Base-by-base conservation (phyloP, 78 protist genomes). In the Chrysochromulina tobinii region DNA sequence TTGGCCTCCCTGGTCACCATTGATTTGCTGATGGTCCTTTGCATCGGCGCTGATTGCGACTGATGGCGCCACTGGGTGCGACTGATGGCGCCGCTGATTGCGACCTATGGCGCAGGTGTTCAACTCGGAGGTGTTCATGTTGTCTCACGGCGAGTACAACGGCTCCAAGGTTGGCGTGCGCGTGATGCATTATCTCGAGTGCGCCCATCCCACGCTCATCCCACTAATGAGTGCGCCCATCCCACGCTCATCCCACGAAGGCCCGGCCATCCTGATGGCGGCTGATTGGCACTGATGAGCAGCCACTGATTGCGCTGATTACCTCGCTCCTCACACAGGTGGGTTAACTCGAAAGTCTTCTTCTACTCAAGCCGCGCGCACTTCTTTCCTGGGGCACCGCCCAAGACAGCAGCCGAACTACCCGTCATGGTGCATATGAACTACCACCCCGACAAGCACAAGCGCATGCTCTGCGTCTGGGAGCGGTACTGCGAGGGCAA, bases 401-500 rank as follows among this genome's bases (percentile, higher is more conserved):
- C 1, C 48, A 6, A 7, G 0, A 21, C 87, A 0, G 20, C 8
- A 0, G 87, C 57, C 27, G 27, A 8, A 17, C 1, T 51, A 50
- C 87, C 87, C 18, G 87, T 79, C 21, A 79, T 79, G 87, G 48
- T 79, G 17, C 87, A 79, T 64, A 54, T 54, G 48, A 79, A 79
- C 87, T 79, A 79, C 61, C 87, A 79, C 48, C 64, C 87, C 5
- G 87, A 79, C 48, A 79, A 79, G 61, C 87, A 79, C 38, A 79
- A 79, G 17, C 87, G 87, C 5, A 79, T 79, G 87, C 48, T 79
- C 8, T 79, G 87, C 48, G 87, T 79, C 3, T 18, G 20, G 20
- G 87, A 15, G 3, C 61, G 87, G 15, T 79, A 79, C 64, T 20
- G 51, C 14, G 48, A 54, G 17, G 87, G 87, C 3, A 15, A 23